Base-by-base conservation (phyloP, 139 green algal species). In the Picochlorum sp. region DNA sequence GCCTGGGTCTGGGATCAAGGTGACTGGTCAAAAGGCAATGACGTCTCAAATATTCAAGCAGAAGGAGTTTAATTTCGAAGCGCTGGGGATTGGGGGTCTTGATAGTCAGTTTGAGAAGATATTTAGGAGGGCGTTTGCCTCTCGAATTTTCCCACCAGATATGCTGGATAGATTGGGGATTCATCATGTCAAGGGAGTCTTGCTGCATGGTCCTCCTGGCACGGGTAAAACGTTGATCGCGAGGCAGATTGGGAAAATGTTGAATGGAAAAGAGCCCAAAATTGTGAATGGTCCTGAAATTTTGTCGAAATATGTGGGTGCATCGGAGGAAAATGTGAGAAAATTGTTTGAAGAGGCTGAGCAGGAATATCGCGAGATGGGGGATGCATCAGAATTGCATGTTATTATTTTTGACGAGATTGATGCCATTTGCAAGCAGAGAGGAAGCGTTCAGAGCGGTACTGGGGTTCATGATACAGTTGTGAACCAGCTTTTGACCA, bases 401-500 rank as follows among this genome's bases (percentile, higher is more conserved):
- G 92, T 98, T 65, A 98, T 99, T 83, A 99, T 99, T 69, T 99
- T 99, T 74, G 94, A 98, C 69, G 94, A 98, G 82, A 99, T 98
- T 51, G 94, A 98, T 67, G 92, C 94, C 62, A 96, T 98, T 70
- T 99, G 94, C 86, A 97, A 97, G 75, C 51, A 63, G 49, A 81
- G 93, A 37, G 93, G 93, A 59, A 90, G 72, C 20, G 83, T 90
- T 3, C 63, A 72, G 0, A 81, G 86, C 61, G 86, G 91, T 45
- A 88, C 79, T 3, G 91, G 89, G 20, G 93, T 97, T 47, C 86
- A 97, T 66, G 94, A 98, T 84, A 96, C 88, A 11, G 75, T 96
- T 11, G 94, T 99, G 50, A 98, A 99, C 81, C 94, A 98, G 85
- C 87, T 99, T 68, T 87, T 99, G 10, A 99, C 94, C 21, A 99